A percentile compares a stretch with the other conserved stretches of the same genome.
These are phyloP conservation scores for Saccharomyces hybrid DNA, from an alignment of 1,139 yeast species.

Conservation along the genomic window DNA sequence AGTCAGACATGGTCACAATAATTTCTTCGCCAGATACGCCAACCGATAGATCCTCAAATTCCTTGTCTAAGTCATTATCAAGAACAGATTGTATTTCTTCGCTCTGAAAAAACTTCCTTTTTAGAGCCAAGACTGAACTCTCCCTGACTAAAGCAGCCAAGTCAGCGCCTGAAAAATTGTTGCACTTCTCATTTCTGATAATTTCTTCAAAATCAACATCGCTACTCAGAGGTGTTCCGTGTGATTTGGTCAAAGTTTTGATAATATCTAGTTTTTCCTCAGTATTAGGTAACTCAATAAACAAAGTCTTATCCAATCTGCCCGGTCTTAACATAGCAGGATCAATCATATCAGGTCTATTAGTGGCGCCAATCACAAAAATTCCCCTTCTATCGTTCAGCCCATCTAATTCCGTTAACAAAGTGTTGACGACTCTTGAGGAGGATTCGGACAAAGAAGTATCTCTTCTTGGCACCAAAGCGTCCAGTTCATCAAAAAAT, in stretches of 20 bases:
- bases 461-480: constrained; percentile 91
- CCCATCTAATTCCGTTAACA: constrained; percentile 91
- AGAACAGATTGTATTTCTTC: constrained; percentile 32
- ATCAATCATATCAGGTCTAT: constrained; percentile 96
- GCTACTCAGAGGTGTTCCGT: constrained; percentile 66
- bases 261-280: constrained; percentile 76
- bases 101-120: constrained; percentile 52
- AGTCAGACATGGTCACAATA: constrained; percentile 58
- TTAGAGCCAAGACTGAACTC: constrained; percentile 84
- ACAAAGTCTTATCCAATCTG: constrained; percentile 84
- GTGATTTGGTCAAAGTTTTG: constrained; percentile 61
- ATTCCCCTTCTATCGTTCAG: constrained; percentile 87
- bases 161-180: constrained; percentile 95
- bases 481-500: constrained; percentile 93
- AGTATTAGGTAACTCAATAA: constrained; percentile 78
- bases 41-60: constrained; percentile 41
- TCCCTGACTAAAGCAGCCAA: constrained; percentile 85
- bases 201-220: constrained; percentile 54
- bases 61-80: constrained; percentile 37
- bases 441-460: constrained; percentile 82
- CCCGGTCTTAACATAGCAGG: constrained; percentile 99
- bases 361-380: constrained; percentile 93
- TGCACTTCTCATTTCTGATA: constrained; percentile 71
- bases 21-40: constrained; percentile 37
- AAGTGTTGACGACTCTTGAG: constrained; percentile 88